Evolutionary conservation across 202 grass and related monocot species (phyloP).

Genomic region (Eragrostis tef): DNA sequence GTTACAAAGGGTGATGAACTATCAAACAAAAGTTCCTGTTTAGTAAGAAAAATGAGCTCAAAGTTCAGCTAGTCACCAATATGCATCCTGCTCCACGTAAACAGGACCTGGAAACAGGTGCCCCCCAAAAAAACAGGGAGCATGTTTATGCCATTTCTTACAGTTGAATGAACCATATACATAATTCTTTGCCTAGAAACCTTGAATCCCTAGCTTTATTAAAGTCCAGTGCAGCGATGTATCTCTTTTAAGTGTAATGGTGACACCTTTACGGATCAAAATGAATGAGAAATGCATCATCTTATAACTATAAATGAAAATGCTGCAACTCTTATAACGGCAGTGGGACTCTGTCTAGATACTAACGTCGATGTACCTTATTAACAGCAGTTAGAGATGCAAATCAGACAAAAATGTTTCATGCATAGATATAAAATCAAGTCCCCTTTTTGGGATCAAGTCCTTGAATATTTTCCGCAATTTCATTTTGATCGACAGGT

Average conservation of each 20-base stretch:
- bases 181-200: too few species aligned
- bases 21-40: not conserved
- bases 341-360: not conserved
- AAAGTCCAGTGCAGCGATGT: too few species aligned
- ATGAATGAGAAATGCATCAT: too few species aligned
- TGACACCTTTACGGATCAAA: not conserved
- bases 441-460: not conserved
- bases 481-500: slow-evolving; percentile 54
- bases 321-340: not conserved
- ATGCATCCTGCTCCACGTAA: not conserved
- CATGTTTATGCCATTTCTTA: too few species aligned
- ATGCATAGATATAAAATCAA: not conserved
- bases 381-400: not conserved
- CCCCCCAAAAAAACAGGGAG: not conserved
- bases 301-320: too few species aligned
- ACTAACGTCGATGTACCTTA: not conserved
- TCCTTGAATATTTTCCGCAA: not conserved
- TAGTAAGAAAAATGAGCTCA: not conserved
- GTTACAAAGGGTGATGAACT: not conserved
- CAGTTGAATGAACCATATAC: too few species aligned
- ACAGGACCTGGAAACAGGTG: not conserved
- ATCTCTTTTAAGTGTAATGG: too few species aligned
- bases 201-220: not conserved
- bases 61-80: not conserved
- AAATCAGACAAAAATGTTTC: not conserved